Percentiles rank a stretch among this genome's conserved stretches.
Evolutionary conservation across 768 basidiomycete species (phyloP).

Genomic region (Agaricus subrufescens): DNA sequence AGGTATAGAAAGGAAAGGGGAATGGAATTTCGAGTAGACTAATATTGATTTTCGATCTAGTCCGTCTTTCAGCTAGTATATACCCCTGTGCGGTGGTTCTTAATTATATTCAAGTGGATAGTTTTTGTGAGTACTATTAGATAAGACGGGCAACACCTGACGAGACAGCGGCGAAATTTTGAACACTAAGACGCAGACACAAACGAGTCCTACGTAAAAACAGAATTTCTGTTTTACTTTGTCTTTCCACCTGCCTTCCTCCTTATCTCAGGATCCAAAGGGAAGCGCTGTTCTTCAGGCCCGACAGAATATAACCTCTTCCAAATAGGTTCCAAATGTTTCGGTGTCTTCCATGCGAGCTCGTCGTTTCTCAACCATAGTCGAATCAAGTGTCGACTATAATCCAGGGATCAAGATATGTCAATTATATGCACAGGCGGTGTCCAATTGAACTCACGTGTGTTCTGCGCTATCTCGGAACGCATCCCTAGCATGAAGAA

Average conservation of each 20-base stretch:
- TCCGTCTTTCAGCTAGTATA: too few species aligned
- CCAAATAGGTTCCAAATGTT: constrained; percentile 33
- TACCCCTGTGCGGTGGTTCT: too few species aligned
- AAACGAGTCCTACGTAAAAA: neutral
- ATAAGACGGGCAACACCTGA: too few species aligned
- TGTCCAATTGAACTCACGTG: constrained; percentile 24
- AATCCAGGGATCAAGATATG: neutral
- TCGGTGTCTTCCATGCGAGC: constrained; percentile 40
- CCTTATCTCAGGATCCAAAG: constrained; percentile 40
- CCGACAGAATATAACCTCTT: constrained; percentile 30
- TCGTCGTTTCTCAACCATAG: constrained; percentile 44
- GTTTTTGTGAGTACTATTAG: neutral
- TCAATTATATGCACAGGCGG: neutral
- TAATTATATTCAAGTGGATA: too few species aligned
- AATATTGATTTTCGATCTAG: too few species aligned
- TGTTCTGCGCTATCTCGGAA: constrained; percentile 37
- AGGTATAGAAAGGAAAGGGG: too few species aligned
- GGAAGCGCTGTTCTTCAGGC: constrained; percentile 40
- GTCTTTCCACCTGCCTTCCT: constrained; percentile 29
- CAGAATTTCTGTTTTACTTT: constrained; percentile 12
- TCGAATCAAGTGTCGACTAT: constrained; percentile 39
- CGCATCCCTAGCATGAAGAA: constrained; percentile 40
- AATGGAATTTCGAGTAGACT: too few species aligned
- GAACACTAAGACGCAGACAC: neutral
- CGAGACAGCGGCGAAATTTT: neutral